Conservation (phyloP, 352 stramenopile genomes). For the Poterioochromonas sp. region DNA sequence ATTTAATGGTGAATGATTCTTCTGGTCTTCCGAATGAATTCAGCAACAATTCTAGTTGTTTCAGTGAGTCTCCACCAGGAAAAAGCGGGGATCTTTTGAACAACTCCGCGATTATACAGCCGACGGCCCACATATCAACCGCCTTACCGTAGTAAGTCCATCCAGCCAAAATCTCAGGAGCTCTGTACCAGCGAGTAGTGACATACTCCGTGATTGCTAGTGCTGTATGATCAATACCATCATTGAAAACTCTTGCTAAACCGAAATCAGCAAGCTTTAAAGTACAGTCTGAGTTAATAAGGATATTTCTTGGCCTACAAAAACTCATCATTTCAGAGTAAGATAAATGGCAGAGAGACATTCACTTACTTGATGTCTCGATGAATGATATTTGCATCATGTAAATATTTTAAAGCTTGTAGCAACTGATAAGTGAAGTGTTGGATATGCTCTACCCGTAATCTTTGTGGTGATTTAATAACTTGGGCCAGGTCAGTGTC, state of each 20-base stretch:
- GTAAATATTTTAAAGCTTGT: constrained; percentile 18
- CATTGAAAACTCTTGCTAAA: background rate
- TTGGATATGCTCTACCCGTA: constrained; percentile 31
- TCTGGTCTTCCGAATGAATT: constrained; percentile 1
- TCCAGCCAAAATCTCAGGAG: constrained; percentile 76
- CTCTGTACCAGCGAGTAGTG: constrained; percentile 67
- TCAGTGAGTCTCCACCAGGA: background rate
- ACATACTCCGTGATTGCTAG: constrained; percentile 28
- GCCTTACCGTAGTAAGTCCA: constrained; percentile 42
- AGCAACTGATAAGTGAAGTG: constrained; percentile 32
- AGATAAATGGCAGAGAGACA: background rate
- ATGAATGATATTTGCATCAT: constrained; percentile 16
- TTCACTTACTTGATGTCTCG: constrained; percentile 32
- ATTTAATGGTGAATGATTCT: constrained; percentile 1
- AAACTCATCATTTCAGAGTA: background rate
- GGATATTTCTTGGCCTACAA: constrained; percentile 26
- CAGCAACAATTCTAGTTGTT: constrained; percentile 14
- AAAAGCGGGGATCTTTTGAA: constrained; percentile 1
- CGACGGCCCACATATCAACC: constrained; percentile 79
- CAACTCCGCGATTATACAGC: constrained; percentile 64
- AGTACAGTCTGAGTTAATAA: constrained; percentile 28
- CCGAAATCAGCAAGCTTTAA: constrained; percentile 32
- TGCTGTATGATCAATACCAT: background rate
- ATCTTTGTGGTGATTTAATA: constrained; percentile 23
- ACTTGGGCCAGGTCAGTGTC: constrained; percentile 30